phyloP scores from a whole-genome alignment of 169 alveolate species.

The Ichthyophthirius multifiliis region DNA sequence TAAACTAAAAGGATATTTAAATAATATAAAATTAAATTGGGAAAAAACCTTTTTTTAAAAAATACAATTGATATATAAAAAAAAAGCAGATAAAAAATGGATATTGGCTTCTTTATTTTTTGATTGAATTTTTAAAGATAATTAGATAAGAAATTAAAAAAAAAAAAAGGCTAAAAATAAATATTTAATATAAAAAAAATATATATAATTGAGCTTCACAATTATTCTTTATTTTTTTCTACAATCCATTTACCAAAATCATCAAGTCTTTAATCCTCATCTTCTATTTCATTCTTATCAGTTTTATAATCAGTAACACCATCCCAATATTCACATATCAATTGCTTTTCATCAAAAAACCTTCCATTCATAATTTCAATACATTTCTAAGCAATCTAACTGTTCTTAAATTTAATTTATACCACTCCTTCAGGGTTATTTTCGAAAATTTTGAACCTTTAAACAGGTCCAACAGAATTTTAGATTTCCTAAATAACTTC shows the following conservation, averaged over 20 bases:
- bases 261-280: constrained; percentile 50
- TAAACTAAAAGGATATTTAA: no score
- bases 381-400: constrained; percentile 73
- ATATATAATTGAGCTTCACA: no score
- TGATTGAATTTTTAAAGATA: no score
- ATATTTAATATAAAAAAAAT: no score
- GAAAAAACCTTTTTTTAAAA: no score
- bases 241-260: constrained; percentile 75
- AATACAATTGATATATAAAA: no score
- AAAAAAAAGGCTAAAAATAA: no score
- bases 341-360: constrained; percentile 56
- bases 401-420: constrained; percentile 60
- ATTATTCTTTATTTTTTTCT: constrained; percentile 9
- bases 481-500: constrained; percentile 54
- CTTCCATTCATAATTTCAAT: constrained; percentile 61
- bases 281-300: constrained; percentile 43
- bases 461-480: constrained; percentile 47
- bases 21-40: no score
- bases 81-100: no score
- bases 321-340: constrained; percentile 75
- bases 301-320: constrained; percentile 78
- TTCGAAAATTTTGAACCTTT: constrained; percentile 59
- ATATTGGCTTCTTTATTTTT: no score
- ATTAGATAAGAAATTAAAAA: no score
- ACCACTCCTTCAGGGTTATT: constrained; percentile 78